Evolutionary conservation across 441 rosid species (phyloP).

Genomic region (Adansonia madagascariensis): DNA sequence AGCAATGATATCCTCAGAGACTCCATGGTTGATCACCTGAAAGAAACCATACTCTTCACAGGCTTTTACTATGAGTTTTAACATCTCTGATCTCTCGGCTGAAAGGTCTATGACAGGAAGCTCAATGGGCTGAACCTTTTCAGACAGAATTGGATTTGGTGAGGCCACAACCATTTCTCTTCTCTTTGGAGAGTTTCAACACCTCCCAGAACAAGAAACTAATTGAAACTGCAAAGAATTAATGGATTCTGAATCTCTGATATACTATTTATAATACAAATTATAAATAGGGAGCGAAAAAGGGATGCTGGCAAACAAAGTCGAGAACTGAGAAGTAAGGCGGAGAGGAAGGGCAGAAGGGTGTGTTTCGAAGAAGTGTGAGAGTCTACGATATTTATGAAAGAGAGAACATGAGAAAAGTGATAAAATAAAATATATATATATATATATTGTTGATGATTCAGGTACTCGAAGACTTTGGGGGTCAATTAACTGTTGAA

Average conservation of each 20-base stretch:
- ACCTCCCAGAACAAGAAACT: not conserved
- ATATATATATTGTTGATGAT: too few species aligned
- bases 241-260: not conserved
- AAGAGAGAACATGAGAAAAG: not conserved
- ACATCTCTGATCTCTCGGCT: conserved; percentile 48
- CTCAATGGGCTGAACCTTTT: conserved; percentile 43
- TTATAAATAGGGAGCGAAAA: too few species aligned
- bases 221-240: not conserved
- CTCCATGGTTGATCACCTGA: conserved; percentile 78
- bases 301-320: not conserved
- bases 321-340: conserved; percentile 1
- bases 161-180: conserved; percentile 62
- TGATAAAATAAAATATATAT: too few species aligned
- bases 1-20: conserved; percentile 44
- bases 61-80: conserved; percentile 60
- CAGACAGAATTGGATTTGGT: conserved; percentile 37
- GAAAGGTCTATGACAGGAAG: conserved; percentile 77
- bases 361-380: not conserved
- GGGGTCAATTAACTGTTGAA: conserved; percentile 22
- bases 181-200: not conserved
- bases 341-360: not conserved
- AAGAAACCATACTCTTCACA: conserved; percentile 78
- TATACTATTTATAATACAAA: too few species aligned
- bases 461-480: too few species aligned
- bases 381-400: conserved; percentile 5